Percentiles rank a stretch among this genome's conserved stretches.
Conservation (phyloP, 805 yeast genomes). For the Candida germanica region DNA sequence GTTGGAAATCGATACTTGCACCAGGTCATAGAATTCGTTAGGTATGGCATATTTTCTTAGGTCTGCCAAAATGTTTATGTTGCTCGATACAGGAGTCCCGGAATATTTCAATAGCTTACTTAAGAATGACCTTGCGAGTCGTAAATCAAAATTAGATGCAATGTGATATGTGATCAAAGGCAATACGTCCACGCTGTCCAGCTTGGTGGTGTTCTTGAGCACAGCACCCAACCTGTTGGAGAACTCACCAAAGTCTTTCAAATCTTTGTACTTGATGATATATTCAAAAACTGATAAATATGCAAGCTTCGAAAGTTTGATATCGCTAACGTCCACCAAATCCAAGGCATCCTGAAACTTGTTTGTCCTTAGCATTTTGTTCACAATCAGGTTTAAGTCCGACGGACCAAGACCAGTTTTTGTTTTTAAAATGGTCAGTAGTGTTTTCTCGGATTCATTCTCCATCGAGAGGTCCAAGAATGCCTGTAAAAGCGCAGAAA, state of each 20-base stretch:
- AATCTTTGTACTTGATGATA: conserved; percentile 3
- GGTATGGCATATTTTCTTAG: conserved; percentile 4
- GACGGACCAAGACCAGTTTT: conserved; percentile 21
- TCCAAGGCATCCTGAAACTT: conserved; percentile 23
- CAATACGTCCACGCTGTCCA: no score
- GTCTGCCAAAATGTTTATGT: conserved; percentile 1
- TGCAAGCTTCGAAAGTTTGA: conserved; percentile 21
- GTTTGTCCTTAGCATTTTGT: conserved; percentile 22
- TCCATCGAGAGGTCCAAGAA: conserved; percentile 27
- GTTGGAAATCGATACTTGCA: conserved; percentile 11
- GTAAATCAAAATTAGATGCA: no score
- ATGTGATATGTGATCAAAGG: no score
- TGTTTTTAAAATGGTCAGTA: conserved; percentile 27
- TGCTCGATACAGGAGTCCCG: no score
- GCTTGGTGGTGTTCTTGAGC: no score
- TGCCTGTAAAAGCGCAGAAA: conserved; percentile 29
- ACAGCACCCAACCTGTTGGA: conserved; percentile 6
- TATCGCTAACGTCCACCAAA: conserved; percentile 19
- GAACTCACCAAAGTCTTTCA: conserved; percentile 1
- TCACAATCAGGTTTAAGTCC: conserved; percentile 27
- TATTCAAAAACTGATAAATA: conserved; percentile 20
- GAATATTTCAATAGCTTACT: neutral
- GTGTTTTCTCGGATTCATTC: conserved; percentile 26
- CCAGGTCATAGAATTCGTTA: conserved; percentile 1
- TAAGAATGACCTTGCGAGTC: neutral